Conservation (phyloP, 2,329 filamentous ascomycete genomes). For the Aureobasidium lini region DNA sequence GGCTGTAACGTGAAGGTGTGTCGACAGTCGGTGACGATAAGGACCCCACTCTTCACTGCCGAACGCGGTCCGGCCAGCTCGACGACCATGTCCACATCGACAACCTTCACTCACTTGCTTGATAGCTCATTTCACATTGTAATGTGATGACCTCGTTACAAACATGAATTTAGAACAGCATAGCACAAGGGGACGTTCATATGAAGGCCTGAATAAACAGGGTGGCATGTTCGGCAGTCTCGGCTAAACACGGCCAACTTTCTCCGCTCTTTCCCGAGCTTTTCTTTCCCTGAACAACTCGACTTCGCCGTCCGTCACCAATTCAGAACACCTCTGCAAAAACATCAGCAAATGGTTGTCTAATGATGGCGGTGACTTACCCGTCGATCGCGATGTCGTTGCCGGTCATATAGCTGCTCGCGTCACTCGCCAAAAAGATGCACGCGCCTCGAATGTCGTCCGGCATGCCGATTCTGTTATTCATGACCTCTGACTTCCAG, state of each 20-base stretch:
- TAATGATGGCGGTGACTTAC: background rate
- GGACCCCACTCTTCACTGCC: too few relatives aligned
- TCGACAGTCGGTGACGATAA: too few relatives aligned
- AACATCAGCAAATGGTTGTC: conserved; percentile 13
- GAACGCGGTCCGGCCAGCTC: too few relatives aligned
- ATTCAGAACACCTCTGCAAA: background rate
- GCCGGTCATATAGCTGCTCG: conserved; percentile 40
- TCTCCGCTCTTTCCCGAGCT: background rate
- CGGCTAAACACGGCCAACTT: background rate
- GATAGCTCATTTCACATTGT: too few relatives aligned
- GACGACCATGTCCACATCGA: too few relatives aligned
- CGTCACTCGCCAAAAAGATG: conserved; percentile 43
- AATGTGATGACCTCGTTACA: too few relatives aligned
- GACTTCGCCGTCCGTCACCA: background rate
- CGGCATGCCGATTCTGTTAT: conserved; percentile 39
- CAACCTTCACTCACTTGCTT: too few relatives aligned
- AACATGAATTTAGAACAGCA: too few relatives aligned
- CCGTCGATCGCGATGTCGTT: conserved; percentile 42
- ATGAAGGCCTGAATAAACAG: too few relatives aligned
- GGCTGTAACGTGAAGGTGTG: too few relatives aligned
- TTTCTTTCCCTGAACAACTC: background rate
- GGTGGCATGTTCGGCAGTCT: background rate
- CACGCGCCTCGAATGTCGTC: conserved; percentile 45
- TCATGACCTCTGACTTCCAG: conserved; percentile 46
- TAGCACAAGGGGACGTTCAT: too few relatives aligned